These are phyloP conservation scores for Colletotrichum sp. DNA, from an alignment of 2,329 filamentous ascomycete species.

Conservation along the genomic window DNA sequence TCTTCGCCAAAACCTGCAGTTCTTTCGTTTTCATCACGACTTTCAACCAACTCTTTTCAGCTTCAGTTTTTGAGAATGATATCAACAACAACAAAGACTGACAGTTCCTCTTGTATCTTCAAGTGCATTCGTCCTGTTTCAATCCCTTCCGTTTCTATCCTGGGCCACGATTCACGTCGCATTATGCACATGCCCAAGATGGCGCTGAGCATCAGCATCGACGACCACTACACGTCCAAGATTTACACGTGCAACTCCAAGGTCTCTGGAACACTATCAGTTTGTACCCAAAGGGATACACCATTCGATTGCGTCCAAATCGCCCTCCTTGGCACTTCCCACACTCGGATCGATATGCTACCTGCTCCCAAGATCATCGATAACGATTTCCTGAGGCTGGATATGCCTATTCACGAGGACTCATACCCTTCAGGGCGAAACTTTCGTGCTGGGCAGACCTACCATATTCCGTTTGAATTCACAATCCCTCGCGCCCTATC, in stretches of 20 bases:
- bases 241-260: slow-evolving; percentile 60
- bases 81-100: not conserved
- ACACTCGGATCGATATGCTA: slow-evolving; percentile 56
- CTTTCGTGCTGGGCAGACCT: slow-evolving; percentile 51
- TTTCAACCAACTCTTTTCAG: not conserved
- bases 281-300: slow-evolving; percentile 49
- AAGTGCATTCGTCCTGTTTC: not conserved
- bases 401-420: slow-evolving; percentile 55
- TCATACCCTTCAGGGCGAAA: slow-evolving; percentile 50
- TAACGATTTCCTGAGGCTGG: slow-evolving; percentile 60
- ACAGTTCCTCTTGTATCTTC: not conserved
- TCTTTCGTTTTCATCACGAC: not conserved
- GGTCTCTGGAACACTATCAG: slow-evolving; percentile 51
- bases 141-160: not conserved
- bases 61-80: not conserved
- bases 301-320: slow-evolving; percentile 58
- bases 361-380: slow-evolving; percentile 51
- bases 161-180: slow-evolving; percentile 18
- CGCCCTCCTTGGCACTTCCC: slow-evolving; percentile 53
- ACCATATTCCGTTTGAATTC: slow-evolving; percentile 62
- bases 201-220: slow-evolving; percentile 52
- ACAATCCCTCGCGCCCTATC: slow-evolving; percentile 62
- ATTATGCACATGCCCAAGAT: slow-evolving; percentile 17
- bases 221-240: slow-evolving; percentile 58
- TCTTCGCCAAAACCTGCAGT: not conserved